Conservation (phyloP, 1,139 yeast species). For the Yamadazyma kanchanaburiensis region DNA sequence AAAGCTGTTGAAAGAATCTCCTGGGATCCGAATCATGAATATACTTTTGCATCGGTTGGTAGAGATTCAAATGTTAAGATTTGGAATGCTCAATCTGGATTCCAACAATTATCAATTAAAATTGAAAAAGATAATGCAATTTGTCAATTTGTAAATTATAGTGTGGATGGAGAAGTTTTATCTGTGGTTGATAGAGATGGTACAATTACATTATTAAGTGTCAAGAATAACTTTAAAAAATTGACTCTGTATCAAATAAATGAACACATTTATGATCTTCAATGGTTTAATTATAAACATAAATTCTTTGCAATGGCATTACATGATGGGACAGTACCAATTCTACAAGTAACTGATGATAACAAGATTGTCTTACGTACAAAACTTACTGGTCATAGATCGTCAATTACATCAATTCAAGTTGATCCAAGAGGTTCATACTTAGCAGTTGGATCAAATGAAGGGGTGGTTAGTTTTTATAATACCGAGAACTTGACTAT, state of each 20-base stretch:
- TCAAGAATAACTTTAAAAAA: conserved; percentile 21
- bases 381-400: conserved; percentile 43
- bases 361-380: conserved; percentile 20
- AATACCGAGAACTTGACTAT: conserved; percentile 44
- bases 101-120: conserved; percentile 30
- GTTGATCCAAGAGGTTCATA: conserved; percentile 59
- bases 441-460: conserved; percentile 62
- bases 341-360: conserved; percentile 19
- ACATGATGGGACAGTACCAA: conserved; percentile 31
- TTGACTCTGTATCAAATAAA: conserved; percentile 20
- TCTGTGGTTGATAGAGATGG: conserved; percentile 45
- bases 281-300: conserved; percentile 34
- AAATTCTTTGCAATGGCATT: conserved; percentile 34
- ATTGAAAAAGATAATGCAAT: conserved; percentile 18
- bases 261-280: conserved; percentile 35
- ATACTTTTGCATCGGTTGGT: conserved; percentile 57
- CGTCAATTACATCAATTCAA: conserved; percentile 47
- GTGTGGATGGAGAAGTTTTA: conserved; percentile 52
- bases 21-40: conserved; percentile 60
- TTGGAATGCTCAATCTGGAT: conserved; percentile 51
- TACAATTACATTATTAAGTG: conserved; percentile 24
- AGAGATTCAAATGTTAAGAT: conserved; percentile 50
- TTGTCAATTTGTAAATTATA: conserved; percentile 40
- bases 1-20: conserved; percentile 47
- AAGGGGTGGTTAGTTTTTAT: conserved; percentile 71